Base-by-base conservation (phyloP, 1,284 basidiomycete genomes). In the Wolfiporia cocos region DNA sequence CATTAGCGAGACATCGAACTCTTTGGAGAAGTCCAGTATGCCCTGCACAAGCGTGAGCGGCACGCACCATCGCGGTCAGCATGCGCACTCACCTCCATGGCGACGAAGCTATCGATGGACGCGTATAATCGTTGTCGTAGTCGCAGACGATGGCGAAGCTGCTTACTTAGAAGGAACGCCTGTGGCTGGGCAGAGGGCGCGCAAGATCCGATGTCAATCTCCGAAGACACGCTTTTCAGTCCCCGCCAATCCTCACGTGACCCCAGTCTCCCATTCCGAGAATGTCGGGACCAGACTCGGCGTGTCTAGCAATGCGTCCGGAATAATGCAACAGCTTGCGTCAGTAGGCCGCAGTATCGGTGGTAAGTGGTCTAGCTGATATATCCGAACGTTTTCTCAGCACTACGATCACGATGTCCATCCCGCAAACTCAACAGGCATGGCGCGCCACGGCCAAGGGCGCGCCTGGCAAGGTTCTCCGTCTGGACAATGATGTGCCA, bases 401-500 rank as follows among this genome's bases (percentile, higher is more conserved):
- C n/a, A n/a, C n/a, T n/a, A 19, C 21, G 6, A 36, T 26, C 39
- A 32, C 34, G 34, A 37, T 38, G 29, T 37, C 40, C 14, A 39
- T 42, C 33, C 45, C 45, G n/a, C 22, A 36, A 10, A 43, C 21
- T 1, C 66, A 68, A 48, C 56, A 57, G 44, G 61, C 62, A 12
- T 70, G 67, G 68, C 52, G 51, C 33, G 53, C 60, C 30, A 50
- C 58, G 30, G 39, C 50, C 17, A 51, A 44, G 33, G 68, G 68
- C 21, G 48, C 49, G 20, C 81, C 80, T 0, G 46, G 59, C 5
- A 50, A 71, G 11, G 73, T 71, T 5, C 61, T 84, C 18, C 53
- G 52, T 14, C 53, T 81, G 22, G 60, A 65, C 30, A 55, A 64
- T 3, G 68, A 76, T 46, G 61, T 66, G 45, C 68, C 71, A 0